Evolutionary conservation across 2,329 filamentous ascomycete species (phyloP).

Genomic region (Botrytis paeoniae): DNA sequence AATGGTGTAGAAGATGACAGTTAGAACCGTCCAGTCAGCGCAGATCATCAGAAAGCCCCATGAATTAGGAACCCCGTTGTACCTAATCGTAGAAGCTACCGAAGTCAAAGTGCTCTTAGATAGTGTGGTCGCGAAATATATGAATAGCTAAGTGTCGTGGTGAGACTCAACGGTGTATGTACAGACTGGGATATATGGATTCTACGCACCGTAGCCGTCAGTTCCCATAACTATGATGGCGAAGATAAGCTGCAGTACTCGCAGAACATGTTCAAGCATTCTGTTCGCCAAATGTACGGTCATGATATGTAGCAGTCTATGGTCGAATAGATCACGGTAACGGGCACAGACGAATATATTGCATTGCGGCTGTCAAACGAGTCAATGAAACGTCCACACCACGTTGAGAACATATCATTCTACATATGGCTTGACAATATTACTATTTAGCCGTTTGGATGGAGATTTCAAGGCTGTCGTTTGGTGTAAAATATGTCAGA

Average conservation of each 20-base stretch:
- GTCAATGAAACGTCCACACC: neutral
- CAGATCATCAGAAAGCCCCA: neutral
- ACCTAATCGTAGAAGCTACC: neutral
- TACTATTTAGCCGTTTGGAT: neutral
- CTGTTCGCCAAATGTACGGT: neutral
- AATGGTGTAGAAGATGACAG: neutral
- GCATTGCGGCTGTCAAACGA: neutral
- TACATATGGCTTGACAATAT: neutral
- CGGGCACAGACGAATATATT: neutral
- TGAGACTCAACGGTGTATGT: no score
- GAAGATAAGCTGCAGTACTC: no score
- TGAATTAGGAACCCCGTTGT: neutral
- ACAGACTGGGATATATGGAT: no score
- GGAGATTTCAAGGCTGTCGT: neutral
- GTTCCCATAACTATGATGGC: no score
- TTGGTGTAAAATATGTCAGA: neutral
- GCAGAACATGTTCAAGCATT: neutral
- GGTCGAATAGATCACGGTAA: neutral
- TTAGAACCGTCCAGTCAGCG: neutral
- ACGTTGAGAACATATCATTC: neutral
- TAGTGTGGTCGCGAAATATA: no score
- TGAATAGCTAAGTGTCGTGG: no score
- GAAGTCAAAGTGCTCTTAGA: neutral
- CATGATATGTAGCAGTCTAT: neutral
- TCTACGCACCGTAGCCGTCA: no score